phyloP scores from a whole-genome alignment of 2,329 filamentous ascomycete genomes.

The Fusarium pseudoanthophilum region DNA sequence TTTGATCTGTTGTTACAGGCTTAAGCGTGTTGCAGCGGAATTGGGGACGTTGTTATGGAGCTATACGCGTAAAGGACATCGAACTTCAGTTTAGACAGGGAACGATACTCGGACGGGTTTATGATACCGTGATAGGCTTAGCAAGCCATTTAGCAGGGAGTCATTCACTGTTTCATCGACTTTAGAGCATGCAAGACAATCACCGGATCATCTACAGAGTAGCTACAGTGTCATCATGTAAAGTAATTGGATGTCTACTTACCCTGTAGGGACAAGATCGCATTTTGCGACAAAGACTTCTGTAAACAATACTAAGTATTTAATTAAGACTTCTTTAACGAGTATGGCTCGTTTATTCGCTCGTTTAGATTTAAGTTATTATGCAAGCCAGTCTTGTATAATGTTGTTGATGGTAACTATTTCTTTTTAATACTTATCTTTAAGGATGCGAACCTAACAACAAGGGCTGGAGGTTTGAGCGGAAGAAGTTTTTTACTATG shows the following conservation, averaged over 20 bases:
- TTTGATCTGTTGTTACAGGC: background rate
- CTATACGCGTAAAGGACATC: background rate
- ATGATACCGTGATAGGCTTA: rapidly evolving
- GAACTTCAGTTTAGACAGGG: background rate
- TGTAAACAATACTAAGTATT: background rate
- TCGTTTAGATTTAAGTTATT: too few relatives aligned
- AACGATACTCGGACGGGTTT: rapidly evolving
- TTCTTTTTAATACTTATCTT: too few relatives aligned
- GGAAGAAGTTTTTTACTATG: too few relatives aligned
- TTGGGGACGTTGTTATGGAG: too few relatives aligned
- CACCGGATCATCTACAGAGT: too few relatives aligned
- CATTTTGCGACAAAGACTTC: background rate
- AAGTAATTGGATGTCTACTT: background rate
- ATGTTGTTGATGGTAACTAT: background rate
- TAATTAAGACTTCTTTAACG: too few relatives aligned
- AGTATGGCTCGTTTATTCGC: background rate
- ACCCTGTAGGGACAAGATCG: background rate
- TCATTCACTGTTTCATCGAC: background rate
- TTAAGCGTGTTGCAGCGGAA: background rate
- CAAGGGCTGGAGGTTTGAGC: too few relatives aligned
- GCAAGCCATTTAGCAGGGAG: rapidly evolving
- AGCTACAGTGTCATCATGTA: background rate
- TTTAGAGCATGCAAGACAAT: background rate
- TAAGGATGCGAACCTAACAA: too few relatives aligned
- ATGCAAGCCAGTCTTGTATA: background rate